Evolutionary conservation across 768 basidiomycete genomes (phyloP), one percentile per base, ranked within the genome.

Genomic region (Naematelia encephala): DNA sequence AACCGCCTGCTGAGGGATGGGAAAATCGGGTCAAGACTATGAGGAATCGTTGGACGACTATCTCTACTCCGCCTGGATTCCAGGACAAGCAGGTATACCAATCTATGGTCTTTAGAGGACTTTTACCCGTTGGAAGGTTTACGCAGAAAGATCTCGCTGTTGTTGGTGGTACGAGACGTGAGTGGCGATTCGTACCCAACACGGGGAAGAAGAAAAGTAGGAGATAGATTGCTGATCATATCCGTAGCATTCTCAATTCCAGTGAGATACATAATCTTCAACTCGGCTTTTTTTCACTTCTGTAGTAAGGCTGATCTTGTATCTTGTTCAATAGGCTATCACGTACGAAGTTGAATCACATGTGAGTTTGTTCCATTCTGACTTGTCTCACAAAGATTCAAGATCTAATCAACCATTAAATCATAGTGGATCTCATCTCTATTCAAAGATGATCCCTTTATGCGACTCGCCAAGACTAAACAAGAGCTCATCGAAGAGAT

Each of bases 301-400:
- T n/a, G n/a, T n/a, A n/a, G 34, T 39, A 8, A 39, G 34, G 16
- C 8, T 39, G 34, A 10, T 11, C 22, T 27, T 14, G 22, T 50
- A 26, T 22, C 54, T 0, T 61, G 49, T 22, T 27, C 27, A 21
- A 22, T 55, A 49, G 27, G 51, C 28, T 14, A 34, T 34, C 51
- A 25, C 27, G 12, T 53, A 53, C 51, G 51, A 53, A 29, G 51
- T 53, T 19, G 51, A 53, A 39, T 53, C 51, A 11, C 51, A 53
- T 29, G 51, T 53, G 51, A 53, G 51, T n/a, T 19, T 21, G n/a
- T 25, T 12, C 21, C n/a, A 13, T 11, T 48, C 46, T 39, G 8
- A 39, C 34, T 39, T 39, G 8, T 16, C 34, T 16, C 16, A 16
- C 34, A 10, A 46, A n/a, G 5, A 4, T 11, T 46, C 14, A 23